Evolutionary conservation across 495 filamentous ascomycete genomes (phyloP).

Genomic region (Hyaloscypha hepaticicola): DNA sequence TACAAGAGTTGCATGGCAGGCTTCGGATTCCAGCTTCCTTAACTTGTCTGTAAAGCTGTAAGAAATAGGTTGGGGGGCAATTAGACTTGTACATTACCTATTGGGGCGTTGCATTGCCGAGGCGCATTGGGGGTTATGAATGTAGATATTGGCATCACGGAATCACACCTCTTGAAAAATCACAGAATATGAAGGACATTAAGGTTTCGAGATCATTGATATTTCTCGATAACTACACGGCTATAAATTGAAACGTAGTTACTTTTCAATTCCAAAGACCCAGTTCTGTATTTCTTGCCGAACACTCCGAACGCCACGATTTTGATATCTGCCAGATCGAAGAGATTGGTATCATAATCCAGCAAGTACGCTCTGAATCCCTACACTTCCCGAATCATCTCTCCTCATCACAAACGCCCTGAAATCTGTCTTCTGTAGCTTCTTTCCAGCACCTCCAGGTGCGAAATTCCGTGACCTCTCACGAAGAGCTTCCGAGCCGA

Average conservation of each 20-base stretch:
- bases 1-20: conserved; percentile 93
- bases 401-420: conserved; percentile 77
- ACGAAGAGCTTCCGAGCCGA: conserved; percentile 82
- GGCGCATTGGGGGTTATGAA: conserved; percentile 19
- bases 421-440: conserved; percentile 68
- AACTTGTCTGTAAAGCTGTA: background rate
- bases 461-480: conserved; percentile 68
- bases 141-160: conserved; percentile 16
- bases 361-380: conserved; percentile 75
- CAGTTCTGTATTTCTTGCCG: background rate
- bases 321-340: background rate
- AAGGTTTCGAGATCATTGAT: background rate
- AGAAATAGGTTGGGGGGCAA: background rate
- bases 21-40: conserved; percentile 77
- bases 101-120: conserved; percentile 25
- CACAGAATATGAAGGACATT: background rate
- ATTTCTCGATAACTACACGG: background rate
- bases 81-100: conserved; percentile 13
- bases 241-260: background rate
- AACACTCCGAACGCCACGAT: background rate
- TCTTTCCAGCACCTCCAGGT: conserved; percentile 42
- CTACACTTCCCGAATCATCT: conserved; percentile 77
- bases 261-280: background rate
- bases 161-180: conserved; percentile 27
- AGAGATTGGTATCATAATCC: conserved; percentile 28